Conservation (phyloP, 176 grass and related monocot species). For the Phoenix dactylifera region DNA sequence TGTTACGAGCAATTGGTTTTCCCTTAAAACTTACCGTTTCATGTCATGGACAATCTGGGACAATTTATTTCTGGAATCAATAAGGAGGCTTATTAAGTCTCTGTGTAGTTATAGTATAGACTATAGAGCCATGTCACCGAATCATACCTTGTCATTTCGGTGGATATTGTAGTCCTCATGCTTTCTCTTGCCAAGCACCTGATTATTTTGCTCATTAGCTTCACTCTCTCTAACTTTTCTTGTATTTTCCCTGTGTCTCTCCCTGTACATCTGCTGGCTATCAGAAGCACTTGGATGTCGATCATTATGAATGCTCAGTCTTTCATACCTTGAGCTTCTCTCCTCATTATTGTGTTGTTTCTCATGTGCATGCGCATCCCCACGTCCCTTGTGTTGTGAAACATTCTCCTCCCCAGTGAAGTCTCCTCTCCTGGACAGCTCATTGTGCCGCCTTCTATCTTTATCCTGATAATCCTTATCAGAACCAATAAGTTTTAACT, state of each 20-base stretch:
- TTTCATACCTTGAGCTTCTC: conserved; percentile 73
- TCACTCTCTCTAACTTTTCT: conserved; percentile 60
- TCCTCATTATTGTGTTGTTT: conserved; percentile 50
- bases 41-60: too few species aligned
- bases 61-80: too few species aligned
- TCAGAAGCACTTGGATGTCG: conserved; percentile 48
- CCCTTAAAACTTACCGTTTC: too few species aligned
- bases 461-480: conserved; percentile 48
- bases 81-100: too few species aligned
- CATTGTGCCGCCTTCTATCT: conserved; percentile 38
- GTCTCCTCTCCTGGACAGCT: conserved; percentile 36
- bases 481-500: conserved; percentile 32
- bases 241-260: conserved; percentile 62
- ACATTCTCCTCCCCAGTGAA: conserved; percentile 43
- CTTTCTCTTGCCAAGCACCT: conserved; percentile 62
- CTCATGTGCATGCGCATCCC: conserved; percentile 50
- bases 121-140: background rate
- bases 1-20: too few species aligned
- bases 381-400: conserved; percentile 43
- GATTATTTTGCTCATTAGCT: conserved; percentile 40
- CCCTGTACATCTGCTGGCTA: conserved; percentile 36
- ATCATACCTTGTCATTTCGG: conserved; percentile 71
- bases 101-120: too few species aligned
- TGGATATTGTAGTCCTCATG: conserved; percentile 48
- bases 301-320: conserved; percentile 33